Base-by-base conservation (phyloP, 202 grass and related monocot species). In the Sporobolus alterniflorus region DNA sequence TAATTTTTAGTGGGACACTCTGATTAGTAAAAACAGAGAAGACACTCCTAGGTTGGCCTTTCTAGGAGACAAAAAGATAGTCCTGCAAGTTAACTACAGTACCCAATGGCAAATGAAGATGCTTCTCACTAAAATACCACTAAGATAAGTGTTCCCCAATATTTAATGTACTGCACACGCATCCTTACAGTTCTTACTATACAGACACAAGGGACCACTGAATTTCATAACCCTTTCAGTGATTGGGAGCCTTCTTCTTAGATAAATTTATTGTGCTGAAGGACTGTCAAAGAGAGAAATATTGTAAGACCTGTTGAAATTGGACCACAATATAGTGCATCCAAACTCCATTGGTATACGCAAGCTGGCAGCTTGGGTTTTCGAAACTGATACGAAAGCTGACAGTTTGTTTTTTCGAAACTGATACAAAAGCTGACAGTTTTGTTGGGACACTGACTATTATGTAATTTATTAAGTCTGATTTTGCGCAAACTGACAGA, bases 311-410 rank as follows among this genome's bases (percentile, higher is more conserved):
- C 80, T 83, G 60, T 50, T 56, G 49, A 67, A 60, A 66, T 48
- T 80, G 88, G 84, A 83, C 88, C 83, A 86, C 83, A 43, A 65
- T 51, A 57, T 26, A 72, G 28, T 66, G 55, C 36, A 79, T 41
- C 64, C 33, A n/a, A n/a, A n/a, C 33, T 78, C 50, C 39, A 73
- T 67, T 67, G 59, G 29, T 48, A 32, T 31, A 67, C 44, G 66
- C 22, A 36, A 41, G 36, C 50, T 70, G 66, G 46, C 66, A 60
- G 78, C 71, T 80, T n/a, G 24, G 26, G 56, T 77, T 40, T 52
- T 80, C 33, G 24, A 69, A 56, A 69, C 5, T 17, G 64, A 81
- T 71, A 70, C 67, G 30, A 86, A 51, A 82, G 50, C 39, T 75
- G 64, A 24, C 49, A 56, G 5, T 42, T 69, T 79, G 24, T 28